Conservation (phyloP, 2,329 filamentous ascomycete genomes). For the Apiospora arundinis region DNA sequence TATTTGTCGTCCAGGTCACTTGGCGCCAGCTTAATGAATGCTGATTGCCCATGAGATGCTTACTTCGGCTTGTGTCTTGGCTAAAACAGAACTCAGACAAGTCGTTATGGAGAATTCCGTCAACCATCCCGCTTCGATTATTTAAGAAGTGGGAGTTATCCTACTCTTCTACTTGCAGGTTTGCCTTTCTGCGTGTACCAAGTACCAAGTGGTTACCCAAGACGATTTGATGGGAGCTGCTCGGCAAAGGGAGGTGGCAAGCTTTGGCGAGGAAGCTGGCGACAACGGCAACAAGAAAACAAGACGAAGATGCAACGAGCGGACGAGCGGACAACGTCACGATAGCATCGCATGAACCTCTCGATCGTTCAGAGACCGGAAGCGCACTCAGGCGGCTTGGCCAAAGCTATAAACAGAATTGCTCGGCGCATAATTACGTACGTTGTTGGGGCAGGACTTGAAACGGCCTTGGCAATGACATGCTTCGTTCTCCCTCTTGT, state of each 20-base stretch:
- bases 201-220: background rate
- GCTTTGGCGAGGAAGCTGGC: background rate
- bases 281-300: background rate
- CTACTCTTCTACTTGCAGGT: background rate
- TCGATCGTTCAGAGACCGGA: background rate
- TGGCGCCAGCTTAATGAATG: background rate
- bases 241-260: background rate
- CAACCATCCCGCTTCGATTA: background rate
- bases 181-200: background rate
- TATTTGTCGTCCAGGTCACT: background rate
- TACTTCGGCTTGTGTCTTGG: background rate
- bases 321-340: background rate
- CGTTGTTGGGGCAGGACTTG: background rate
- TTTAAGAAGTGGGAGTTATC: background rate
- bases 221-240: background rate
- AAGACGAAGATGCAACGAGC: background rate
- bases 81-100: background rate
- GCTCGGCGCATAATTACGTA: background rate
- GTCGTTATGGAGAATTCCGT: too few species aligned
- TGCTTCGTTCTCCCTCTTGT: background rate
- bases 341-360: background rate
- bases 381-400: constrained; percentile 3
- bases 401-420: background rate
- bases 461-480: background rate
- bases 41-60: background rate